phyloP scores from a whole-genome alignment of 805 yeast species.

The Saccharomycopsis lassenensis region DNA sequence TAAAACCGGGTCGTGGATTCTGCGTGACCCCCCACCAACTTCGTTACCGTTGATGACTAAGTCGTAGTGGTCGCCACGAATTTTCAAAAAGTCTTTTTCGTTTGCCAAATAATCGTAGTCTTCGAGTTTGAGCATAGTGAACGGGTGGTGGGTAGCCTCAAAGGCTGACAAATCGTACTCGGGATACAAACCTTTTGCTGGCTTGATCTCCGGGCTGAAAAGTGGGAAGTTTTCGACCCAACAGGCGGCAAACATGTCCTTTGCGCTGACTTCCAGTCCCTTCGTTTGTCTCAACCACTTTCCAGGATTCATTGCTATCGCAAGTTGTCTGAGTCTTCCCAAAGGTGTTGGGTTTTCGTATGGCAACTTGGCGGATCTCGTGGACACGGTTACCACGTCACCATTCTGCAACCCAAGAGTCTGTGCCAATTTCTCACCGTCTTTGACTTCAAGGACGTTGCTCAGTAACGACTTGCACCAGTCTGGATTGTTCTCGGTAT shows the following conservation, averaged over 20 bases:
- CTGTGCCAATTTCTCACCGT: slow-evolving; percentile 23
- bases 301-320: slow-evolving; percentile 43
- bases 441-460: too few relatives aligned
- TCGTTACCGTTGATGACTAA: slow-evolving; percentile 90
- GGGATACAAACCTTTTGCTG: slow-evolving; percentile 39
- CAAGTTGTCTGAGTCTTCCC: slow-evolving; percentile 73
- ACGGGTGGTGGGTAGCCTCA: slow-evolving; percentile 91
- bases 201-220: slow-evolving; percentile 59
- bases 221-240: slow-evolving; percentile 95
- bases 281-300: slow-evolving; percentile 34
- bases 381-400: slow-evolving; percentile 69
- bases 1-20: slow-evolving; percentile 77
- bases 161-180: slow-evolving; percentile 36
- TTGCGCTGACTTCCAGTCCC: slow-evolving; percentile 18
- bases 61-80: slow-evolving; percentile 88
- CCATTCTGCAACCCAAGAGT: slow-evolving; percentile 43
- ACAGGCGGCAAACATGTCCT: slow-evolving; percentile 40
- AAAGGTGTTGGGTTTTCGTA: slow-evolving; percentile 95
- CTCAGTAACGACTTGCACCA: too few relatives aligned
- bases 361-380: slow-evolving; percentile 51
- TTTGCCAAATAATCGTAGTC: slow-evolving; percentile 45
- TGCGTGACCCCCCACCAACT: slow-evolving; percentile 93
- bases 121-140: slow-evolving; percentile 75
- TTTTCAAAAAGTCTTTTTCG: slow-evolving; percentile 43
- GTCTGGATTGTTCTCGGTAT: too few relatives aligned